phyloP scores from a whole-genome alignment of 2,329 filamentous ascomycete genomes.

The Lojkania enalia region DNA sequence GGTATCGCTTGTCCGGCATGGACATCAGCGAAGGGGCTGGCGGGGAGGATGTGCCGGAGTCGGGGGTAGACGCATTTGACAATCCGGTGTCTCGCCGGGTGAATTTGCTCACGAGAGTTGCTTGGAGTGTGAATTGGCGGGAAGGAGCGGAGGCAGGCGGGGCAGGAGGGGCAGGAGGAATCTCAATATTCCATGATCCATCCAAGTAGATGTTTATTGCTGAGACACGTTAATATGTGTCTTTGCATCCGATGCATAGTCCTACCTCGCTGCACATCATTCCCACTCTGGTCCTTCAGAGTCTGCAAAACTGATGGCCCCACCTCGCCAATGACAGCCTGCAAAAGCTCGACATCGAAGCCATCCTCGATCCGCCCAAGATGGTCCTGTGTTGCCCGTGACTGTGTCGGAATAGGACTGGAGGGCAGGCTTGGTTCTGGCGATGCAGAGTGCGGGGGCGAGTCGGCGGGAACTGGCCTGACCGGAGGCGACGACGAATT shows the following conservation, averaged over 20 bases:
- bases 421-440: constrained; percentile 25
- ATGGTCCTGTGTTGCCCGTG: constrained; percentile 12
- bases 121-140: constrained; percentile 24
- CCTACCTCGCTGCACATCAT: constrained; percentile 57
- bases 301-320: constrained; percentile 49
- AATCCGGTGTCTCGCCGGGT: constrained; percentile 31
- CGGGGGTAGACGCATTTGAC: constrained; percentile 26
- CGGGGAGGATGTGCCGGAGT: constrained; percentile 24
- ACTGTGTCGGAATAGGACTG: constrained; percentile 4
- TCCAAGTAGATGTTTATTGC: constrained; percentile 68
- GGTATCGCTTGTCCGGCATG: constrained; percentile 69
- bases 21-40: constrained; percentile 25
- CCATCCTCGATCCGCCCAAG: constrained; percentile 28
- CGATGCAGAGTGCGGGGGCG: constrained; percentile 37
- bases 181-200: constrained; percentile 59
- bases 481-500: constrained; percentile 43
- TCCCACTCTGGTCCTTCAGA: constrained; percentile 55
- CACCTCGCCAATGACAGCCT: constrained; percentile 61
- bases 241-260: background rate
- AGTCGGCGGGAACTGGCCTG: constrained; percentile 22
- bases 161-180: constrained; percentile 12
- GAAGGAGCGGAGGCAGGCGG: constrained; percentile 22
- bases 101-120: constrained; percentile 26
- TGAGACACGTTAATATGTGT: constrained; percentile 20
- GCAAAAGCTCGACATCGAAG: constrained; percentile 61